Evolutionary conservation across 805 yeast genomes (phyloP).

Genomic region (Lipomyces oligophaga): DNA sequence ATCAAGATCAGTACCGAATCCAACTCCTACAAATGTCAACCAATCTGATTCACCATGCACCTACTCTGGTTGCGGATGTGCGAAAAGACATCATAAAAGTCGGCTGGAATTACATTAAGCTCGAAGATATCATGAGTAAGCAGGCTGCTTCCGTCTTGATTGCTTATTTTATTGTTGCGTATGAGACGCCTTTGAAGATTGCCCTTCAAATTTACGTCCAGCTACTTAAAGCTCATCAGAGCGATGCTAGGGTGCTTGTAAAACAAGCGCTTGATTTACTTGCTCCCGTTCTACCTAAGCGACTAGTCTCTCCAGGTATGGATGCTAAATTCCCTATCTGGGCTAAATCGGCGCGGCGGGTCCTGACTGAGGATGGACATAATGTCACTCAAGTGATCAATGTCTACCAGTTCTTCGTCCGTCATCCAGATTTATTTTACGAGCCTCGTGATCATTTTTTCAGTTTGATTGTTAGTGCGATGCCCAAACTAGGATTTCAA

Average conservation of each 20-base stretch:
- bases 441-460: slow-evolving; percentile 85
- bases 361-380: slow-evolving; percentile 83
- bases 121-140: slow-evolving; percentile 84
- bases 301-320: slow-evolving; percentile 22
- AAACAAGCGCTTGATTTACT: slow-evolving; percentile 81
- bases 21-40: slow-evolving; percentile 81
- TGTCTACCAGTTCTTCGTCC: slow-evolving; percentile 83
- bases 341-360: slow-evolving; percentile 94
- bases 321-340: slow-evolving; percentile 50
- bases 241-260: slow-evolving; percentile 78
- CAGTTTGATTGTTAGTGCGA: slow-evolving; percentile 82
- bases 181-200: slow-evolving; percentile 82
- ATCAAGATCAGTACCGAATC: slow-evolving; percentile 67
- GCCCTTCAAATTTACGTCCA: slow-evolving; percentile 93
- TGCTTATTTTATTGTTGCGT: slow-evolving; percentile 77
- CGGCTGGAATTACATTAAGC: slow-evolving; percentile 87
- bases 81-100: slow-evolving; percentile 86
- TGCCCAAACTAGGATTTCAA: slow-evolving; percentile 81
- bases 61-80: slow-evolving; percentile 53
- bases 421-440: slow-evolving; percentile 78
- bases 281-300: slow-evolving; percentile 55
- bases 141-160: slow-evolving; percentile 91
- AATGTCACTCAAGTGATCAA: slow-evolving; percentile 81
- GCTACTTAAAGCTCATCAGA: slow-evolving; percentile 73
- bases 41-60: slow-evolving; percentile 63